These are phyloP conservation scores for Trapa bicornis DNA, from an alignment of 345 rosid species.

Conservation along the genomic window DNA sequence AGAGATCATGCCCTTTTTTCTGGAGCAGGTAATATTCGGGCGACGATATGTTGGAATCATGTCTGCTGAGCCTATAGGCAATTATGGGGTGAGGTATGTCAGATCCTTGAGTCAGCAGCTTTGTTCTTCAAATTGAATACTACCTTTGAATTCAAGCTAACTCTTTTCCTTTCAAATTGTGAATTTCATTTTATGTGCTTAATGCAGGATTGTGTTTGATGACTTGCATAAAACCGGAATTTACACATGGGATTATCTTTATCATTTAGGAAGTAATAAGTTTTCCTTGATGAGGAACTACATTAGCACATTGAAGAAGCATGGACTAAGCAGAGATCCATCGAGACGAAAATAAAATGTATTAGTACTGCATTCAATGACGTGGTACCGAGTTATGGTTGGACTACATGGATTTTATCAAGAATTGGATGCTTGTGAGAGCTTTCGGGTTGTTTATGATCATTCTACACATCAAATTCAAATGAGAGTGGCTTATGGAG, in stretches of 20 bases:
- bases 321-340: constrained; percentile 83
- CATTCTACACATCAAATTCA: not conserved
- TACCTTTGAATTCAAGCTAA: not conserved
- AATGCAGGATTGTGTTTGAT: constrained; percentile 68
- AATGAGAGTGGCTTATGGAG: not conserved
- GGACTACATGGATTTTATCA: not conserved
- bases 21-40: constrained; percentile 64
- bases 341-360: constrained; percentile 28
- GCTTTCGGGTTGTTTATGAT: not conserved
- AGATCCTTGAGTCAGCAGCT: not conserved
- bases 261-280: constrained; percentile 75
- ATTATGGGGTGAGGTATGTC: constrained; percentile 88
- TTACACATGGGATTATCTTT: constrained; percentile 79
- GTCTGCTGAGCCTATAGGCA: constrained; percentile 88
- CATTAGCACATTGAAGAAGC: constrained; percentile 63
- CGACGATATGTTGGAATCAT: constrained; percentile 88
- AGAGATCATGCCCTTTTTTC: not conserved
- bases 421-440: not conserved
- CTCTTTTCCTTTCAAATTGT: not conserved
- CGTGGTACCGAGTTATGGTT: not conserved
- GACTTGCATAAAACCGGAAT: constrained; percentile 95
- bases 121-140: not conserved
- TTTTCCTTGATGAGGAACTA: constrained; percentile 68
- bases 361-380: not conserved
- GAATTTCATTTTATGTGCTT: constrained; percentile 1